These are phyloP conservation scores for Pseudonitzschia multistriata DNA, from an alignment of 108 stramenopile species.

Conservation along the genomic window DNA sequence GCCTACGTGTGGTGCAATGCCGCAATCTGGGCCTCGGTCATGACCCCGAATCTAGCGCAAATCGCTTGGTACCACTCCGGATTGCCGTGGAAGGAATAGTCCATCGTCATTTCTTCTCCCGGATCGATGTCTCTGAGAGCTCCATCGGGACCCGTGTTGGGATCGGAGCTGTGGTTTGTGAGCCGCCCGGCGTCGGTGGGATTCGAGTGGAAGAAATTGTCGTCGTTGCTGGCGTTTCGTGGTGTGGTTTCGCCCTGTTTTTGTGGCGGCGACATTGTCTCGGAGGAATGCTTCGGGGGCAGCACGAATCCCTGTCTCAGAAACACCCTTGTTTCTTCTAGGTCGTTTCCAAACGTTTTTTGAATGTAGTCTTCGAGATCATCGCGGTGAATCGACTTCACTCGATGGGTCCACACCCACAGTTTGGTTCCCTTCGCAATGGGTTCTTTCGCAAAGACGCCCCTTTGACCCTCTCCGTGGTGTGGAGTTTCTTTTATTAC, in stretches of 20 bases:
- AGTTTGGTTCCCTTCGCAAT: slow-evolving; percentile 23
- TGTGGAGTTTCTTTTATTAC: slow-evolving; percentile 16
- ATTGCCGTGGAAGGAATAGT: slow-evolving; percentile 29
- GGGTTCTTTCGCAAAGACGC: slow-evolving; percentile 28
- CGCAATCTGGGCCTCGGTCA: slow-evolving; percentile 27
- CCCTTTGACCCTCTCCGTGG: slow-evolving; percentile 21
- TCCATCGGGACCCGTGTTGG: slow-evolving; percentile 25
- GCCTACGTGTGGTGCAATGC: neutral
- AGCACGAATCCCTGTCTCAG: slow-evolving; percentile 30
- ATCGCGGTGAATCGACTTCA: slow-evolving; percentile 16
- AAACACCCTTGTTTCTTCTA: slow-evolving; percentile 12
- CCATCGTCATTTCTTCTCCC: slow-evolving; percentile 35
- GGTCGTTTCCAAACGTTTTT: slow-evolving; percentile 7
- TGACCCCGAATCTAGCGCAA: slow-evolving; percentile 25
- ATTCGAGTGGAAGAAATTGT: slow-evolving; percentile 32
- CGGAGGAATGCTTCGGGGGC: slow-evolving; percentile 8
- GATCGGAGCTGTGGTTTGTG: slow-evolving; percentile 27
- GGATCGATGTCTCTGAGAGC: slow-evolving; percentile 12
- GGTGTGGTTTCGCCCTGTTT: neutral
- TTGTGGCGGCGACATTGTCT: neutral
- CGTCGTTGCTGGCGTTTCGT: slow-evolving; percentile 1
- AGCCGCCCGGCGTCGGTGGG: slow-evolving; percentile 29
- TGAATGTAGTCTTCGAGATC: slow-evolving; percentile 16
- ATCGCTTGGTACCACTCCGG: slow-evolving; percentile 26
- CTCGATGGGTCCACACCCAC: slow-evolving; percentile 34